Evolutionary conservation across 805 yeast species (phyloP).

Genomic region (Kodamaea laetipori): DNA sequence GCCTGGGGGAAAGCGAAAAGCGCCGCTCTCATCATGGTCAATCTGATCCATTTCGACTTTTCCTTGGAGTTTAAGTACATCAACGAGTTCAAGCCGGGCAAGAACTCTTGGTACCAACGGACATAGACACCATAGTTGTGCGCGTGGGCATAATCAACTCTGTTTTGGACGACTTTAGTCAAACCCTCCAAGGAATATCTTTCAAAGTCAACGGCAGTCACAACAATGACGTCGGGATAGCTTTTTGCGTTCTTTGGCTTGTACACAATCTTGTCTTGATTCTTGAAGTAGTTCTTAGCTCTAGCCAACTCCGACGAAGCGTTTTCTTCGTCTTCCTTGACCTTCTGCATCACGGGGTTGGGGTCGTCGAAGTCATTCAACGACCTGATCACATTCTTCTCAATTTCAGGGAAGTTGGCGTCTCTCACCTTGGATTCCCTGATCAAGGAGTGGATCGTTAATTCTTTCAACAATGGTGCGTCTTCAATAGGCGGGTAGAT

Average conservation of each 20-base stretch:
- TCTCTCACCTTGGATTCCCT: slow-evolving; percentile 49
- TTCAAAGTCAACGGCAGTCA: slow-evolving; percentile 77
- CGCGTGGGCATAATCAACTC: slow-evolving; percentile 83
- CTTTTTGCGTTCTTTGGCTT: slow-evolving; percentile 36
- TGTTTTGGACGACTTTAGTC: slow-evolving; percentile 74
- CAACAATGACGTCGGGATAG: slow-evolving; percentile 70
- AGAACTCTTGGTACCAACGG: slow-evolving; percentile 83
- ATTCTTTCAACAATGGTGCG: slow-evolving; percentile 58
- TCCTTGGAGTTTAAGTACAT: slow-evolving; percentile 45
- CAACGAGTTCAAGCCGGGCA: slow-evolving; percentile 53
- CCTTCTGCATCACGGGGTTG: slow-evolving; percentile 33
- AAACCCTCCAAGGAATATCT: slow-evolving; percentile 60
- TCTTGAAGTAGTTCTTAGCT: slow-evolving; percentile 60
- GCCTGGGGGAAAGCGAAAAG: slow-evolving; percentile 90
- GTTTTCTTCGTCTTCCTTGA: slow-evolving; percentile 50
- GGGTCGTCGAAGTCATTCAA: slow-evolving; percentile 48
- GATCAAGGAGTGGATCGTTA: slow-evolving; percentile 55
- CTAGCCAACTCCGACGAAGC: slow-evolving; percentile 42
- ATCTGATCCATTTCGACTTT: slow-evolving; percentile 61
- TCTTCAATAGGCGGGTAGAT: slow-evolving; percentile 79
- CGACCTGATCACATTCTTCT: slow-evolving; percentile 36
- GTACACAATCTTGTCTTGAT: slow-evolving; percentile 63
- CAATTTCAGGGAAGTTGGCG: slow-evolving; percentile 42
- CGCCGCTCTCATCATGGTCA: slow-evolving; percentile 77
- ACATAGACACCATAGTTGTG: slow-evolving; percentile 83